A percentile compares a stretch with the other conserved stretches of the same genome.
Evolutionary conservation across 495 filamentous ascomycete genomes (phyloP).

Genomic region (Aspergillus indologenus): DNA sequence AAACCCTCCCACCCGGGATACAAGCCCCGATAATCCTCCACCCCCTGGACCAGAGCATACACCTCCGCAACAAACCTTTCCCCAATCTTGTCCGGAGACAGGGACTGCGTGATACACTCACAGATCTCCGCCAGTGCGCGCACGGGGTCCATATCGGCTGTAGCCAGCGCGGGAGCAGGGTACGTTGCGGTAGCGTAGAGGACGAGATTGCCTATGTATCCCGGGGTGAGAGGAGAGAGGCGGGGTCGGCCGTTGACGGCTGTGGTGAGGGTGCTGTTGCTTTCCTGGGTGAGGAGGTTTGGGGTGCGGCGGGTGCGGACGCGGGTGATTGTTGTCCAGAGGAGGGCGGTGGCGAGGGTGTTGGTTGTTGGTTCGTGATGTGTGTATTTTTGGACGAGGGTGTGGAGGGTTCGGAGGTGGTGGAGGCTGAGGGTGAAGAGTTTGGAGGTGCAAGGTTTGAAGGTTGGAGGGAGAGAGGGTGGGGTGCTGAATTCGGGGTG

Average conservation of each 20-base stretch:
- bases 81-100: not conserved
- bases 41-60: not conserved
- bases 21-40: not conserved
- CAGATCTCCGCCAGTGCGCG: slow-evolving; percentile 6
- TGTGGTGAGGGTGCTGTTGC: slow-evolving; percentile 1
- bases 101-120: not conserved
- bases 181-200: slow-evolving; percentile 8
- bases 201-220: slow-evolving; percentile 12
- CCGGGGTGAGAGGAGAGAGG: slow-evolving; percentile 1
- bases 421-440: slow-evolving; percentile 5
- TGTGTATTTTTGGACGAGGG: slow-evolving; percentile 29
- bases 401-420: slow-evolving; percentile 7
- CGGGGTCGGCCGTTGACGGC: slow-evolving; percentile 15
- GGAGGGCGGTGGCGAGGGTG: slow-evolving; percentile 9
- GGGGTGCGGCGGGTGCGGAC: slow-evolving; percentile 2
- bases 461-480: not conserved
- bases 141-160: not conserved
- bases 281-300: not conserved
- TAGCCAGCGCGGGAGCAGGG: not conserved
- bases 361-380: slow-evolving; percentile 10
- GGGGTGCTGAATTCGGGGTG: slow-evolving; percentile 16
- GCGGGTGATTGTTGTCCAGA: slow-evolving; percentile 19
- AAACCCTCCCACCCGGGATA: slow-evolving; percentile 14
- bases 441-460: slow-evolving; percentile 11
- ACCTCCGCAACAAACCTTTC: slow-evolving; percentile 12